phyloP scores from a whole-genome alignment of 768 basidiomycete species.

The Erythrobasidium yunnanense region DNA sequence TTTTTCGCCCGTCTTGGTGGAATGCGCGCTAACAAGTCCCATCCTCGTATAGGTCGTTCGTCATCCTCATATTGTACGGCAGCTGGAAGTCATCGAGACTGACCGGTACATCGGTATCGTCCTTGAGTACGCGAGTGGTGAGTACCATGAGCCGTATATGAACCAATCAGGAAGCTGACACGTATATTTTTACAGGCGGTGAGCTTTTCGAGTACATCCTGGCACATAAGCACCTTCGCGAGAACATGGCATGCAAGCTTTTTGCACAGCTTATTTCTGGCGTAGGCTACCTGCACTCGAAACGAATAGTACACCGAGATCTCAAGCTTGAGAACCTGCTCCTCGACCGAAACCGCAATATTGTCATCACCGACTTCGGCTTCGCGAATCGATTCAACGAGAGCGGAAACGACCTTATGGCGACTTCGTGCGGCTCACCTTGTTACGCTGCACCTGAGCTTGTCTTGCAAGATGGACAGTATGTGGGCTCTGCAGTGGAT shows the following conservation, averaged over 20 bases:
- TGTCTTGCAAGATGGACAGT: slow-evolving; percentile 91
- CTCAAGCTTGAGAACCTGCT: slow-evolving; percentile 97
- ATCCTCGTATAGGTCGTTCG: slow-evolving; percentile 61
- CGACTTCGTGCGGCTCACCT: slow-evolving; percentile 90
- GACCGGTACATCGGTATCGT: slow-evolving; percentile 99
- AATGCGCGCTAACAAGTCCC: too few species aligned
- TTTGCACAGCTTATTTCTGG: slow-evolving; percentile 97
- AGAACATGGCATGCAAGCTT: slow-evolving; percentile 84
- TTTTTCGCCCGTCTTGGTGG: slow-evolving; percentile 31
- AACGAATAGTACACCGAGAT: slow-evolving; percentile 98
- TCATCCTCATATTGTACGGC: slow-evolving; percentile 93
- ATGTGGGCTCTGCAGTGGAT: slow-evolving; percentile 93
- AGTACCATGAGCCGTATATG: slow-evolving; percentile 30
- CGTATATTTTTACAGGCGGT: slow-evolving; percentile 51
- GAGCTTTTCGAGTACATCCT: slow-evolving; percentile 98
- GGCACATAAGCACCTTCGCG: slow-evolving; percentile 89
- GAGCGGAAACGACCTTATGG: slow-evolving; percentile 87
- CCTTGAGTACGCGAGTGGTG: slow-evolving; percentile 89
- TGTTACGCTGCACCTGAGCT: slow-evolving; percentile 98
- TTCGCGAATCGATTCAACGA: slow-evolving; percentile 97
- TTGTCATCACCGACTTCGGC: slow-evolving; percentile 98
- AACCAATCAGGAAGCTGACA: too few species aligned
- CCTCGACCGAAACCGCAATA: slow-evolving; percentile 90
- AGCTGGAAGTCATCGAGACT: slow-evolving; percentile 98
- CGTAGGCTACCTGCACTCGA: slow-evolving; percentile 96